Base-by-base conservation (phyloP, 768 basidiomycete species). In the Rhodosporidiobolus sp. region DNA sequence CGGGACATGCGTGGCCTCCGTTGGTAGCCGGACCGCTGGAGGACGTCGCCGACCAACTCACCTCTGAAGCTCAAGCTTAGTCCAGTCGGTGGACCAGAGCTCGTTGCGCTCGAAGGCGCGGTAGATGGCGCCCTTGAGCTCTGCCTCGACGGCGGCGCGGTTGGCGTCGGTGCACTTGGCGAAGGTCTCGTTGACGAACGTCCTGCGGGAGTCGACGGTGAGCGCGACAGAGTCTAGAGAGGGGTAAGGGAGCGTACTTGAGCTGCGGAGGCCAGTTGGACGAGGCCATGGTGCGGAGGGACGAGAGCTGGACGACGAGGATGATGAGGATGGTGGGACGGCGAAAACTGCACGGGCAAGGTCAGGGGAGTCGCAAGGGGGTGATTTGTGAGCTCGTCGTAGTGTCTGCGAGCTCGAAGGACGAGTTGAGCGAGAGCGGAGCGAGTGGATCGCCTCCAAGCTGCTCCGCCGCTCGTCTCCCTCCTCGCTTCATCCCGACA, bases 71-170 rank as follows among this genome's bases (percentile, higher is more conserved):
- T 95, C 90, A 46, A 94, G 86, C 45, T 86, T 88, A 17, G 85
- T 83, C 96, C 96, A 99, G 81, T 98, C 92, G 68, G 90, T 95
- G n/a, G 91, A 90, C 87, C 91, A 90, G 34, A 98, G 85, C 2
- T 89, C 86, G 80, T 90, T 88, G 79, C 87, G 85, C 73, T 87
- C 85, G 83, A 92, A 95, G 82, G 93, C 89, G 77, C 93, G 87
- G 86, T 90, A 89, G 82, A 99, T 96, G 86, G 93, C 90, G 88
- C 91, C 87, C 87, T 93, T 94, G 80, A 99, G 83, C 85, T 99
- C 96, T 71, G 89, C 86, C 79, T 94, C 92, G 30, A 94, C 94
- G 77, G 94, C 92, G 60, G 83, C 83, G 81, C 90, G 88, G 83
- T 95, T 97, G 63, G 85, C 82, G 75, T 94, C 90, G 26, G 91